These are phyloP conservation scores for Trypanosoma cruzi DNA, from an alignment of 208 protist genomes.

Conservation along the genomic window DNA sequence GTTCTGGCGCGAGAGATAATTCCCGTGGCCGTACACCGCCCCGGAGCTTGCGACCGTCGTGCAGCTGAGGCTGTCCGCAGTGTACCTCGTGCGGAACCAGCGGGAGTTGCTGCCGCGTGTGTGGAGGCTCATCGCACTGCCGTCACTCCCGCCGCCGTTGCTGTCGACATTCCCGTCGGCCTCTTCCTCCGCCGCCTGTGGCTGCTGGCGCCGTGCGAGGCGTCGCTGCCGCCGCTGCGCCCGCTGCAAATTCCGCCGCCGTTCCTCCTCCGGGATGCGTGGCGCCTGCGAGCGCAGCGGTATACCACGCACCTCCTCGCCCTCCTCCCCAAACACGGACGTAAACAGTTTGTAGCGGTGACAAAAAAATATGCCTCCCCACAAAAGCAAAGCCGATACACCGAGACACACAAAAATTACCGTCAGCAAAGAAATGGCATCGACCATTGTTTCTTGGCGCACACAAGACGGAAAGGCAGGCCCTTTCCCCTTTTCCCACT, in stretches of 20 bases:
- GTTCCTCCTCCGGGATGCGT: slow-evolving; percentile 28
- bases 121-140: background rate
- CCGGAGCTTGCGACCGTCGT: background rate
- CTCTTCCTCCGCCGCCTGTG: too few species aligned
- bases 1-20: background rate
- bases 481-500: background rate
- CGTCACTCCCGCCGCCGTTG: too few species aligned
- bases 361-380: background rate
- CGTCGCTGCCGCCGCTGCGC: slow-evolving; percentile 20
- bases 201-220: background rate
- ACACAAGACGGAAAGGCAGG: too few species aligned
- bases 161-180: too few species aligned
- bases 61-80: background rate
- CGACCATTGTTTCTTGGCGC: too few species aligned
- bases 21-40: background rate
- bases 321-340: background rate
- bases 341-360: background rate
- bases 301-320: slow-evolving; percentile 31
- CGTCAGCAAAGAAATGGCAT: too few species aligned
- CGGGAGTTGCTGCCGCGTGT: background rate
- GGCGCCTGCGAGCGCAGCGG: slow-evolving; percentile 38
- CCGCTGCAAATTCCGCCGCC: too few species aligned
- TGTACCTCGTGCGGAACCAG: background rate
- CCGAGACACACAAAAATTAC: background rate
- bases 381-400: background rate